These are phyloP conservation scores for Steccherinum ochraceum DNA, from an alignment of 768 basidiomycete genomes.

Conservation along the genomic window DNA sequence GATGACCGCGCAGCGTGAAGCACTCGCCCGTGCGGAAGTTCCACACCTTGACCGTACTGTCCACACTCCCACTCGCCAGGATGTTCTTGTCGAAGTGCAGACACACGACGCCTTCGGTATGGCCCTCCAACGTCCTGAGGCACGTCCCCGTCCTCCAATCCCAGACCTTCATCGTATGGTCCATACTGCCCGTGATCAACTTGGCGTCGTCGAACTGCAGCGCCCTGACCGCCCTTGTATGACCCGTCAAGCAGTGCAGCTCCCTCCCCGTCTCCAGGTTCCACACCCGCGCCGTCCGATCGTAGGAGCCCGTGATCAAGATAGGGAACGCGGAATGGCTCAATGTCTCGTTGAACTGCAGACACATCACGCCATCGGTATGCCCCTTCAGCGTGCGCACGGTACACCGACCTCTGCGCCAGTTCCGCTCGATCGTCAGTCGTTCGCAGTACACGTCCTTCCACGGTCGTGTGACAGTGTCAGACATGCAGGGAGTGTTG, in stretches of 20 bases:
- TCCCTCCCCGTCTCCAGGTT: conserved; percentile 89
- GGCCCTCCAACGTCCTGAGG: conserved; percentile 82
- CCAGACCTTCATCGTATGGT: conserved; percentile 92
- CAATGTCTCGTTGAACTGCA: conserved; percentile 87
- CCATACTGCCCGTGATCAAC: conserved; percentile 95
- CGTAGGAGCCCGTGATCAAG: conserved; percentile 96
- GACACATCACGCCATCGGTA: conserved; percentile 94
- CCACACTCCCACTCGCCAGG: conserved; percentile 88
- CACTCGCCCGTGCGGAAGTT: conserved; percentile 89
- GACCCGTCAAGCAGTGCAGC: conserved; percentile 79
- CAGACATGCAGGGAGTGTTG: conserved; percentile 5
- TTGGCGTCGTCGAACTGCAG: conserved; percentile 95
- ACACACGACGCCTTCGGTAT: conserved; percentile 87
- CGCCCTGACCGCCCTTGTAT: conserved; percentile 85
- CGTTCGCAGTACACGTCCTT: conserved; percentile 98
- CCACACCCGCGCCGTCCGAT: conserved; percentile 92
- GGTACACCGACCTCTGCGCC: conserved; percentile 87
- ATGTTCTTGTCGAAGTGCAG: conserved; percentile 90
- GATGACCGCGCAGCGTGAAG: conserved; percentile 88
- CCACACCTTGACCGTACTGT: conserved; percentile 93
- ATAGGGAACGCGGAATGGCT: conserved; percentile 83
- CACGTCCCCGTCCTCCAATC: conserved; percentile 90
- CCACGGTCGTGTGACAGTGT: conserved; percentile 80
- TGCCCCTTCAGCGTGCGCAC: conserved; percentile 87
- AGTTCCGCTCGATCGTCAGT: conserved; percentile 94